These are phyloP conservation scores for Elsinoe ampelina DNA, from an alignment of 2,329 filamentous ascomycete species.

Conservation along the genomic window DNA sequence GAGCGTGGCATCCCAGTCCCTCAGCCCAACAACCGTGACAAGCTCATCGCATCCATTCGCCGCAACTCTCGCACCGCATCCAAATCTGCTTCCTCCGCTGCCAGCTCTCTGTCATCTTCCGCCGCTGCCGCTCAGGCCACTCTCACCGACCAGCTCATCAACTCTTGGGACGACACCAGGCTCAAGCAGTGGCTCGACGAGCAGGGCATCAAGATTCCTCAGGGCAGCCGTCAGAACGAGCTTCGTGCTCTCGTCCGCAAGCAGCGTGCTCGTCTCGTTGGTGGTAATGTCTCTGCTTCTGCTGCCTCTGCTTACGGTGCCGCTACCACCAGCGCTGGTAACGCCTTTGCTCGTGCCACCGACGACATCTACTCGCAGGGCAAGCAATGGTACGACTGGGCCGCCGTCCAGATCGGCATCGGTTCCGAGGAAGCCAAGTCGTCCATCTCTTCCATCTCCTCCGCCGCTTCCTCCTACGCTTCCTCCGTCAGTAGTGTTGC, in stretches of 20 bases:
- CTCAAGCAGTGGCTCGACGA: constrained; percentile 91
- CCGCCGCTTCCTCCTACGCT: constrained; percentile 18
- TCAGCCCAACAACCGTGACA: constrained; percentile 75
- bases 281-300: constrained; percentile 43
- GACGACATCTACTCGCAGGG: constrained; percentile 43
- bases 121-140: constrained; percentile 56
- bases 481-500: constrained; percentile 18
- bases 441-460: constrained; percentile 28
- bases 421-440: constrained; percentile 31
- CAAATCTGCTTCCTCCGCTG: constrained; percentile 44
- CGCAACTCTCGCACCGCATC: constrained; percentile 63
- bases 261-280: constrained; percentile 63
- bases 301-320: constrained; percentile 35
- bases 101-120: constrained; percentile 51
- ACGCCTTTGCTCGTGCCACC: constrained; percentile 68
- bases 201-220: constrained; percentile 80
- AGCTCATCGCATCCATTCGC: constrained; percentile 77
- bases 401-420: constrained; percentile 38
- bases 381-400: constrained; percentile 33
- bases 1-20: constrained; percentile 76
- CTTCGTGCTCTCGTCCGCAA: constrained; percentile 82
- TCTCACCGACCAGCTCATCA: constrained; percentile 73
- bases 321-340: constrained; percentile 51
- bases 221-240: constrained; percentile 85
- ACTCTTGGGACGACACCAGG: constrained; percentile 81